Evolutionary conservation across 2,329 filamentous ascomycete genomes (phyloP).

Genomic region (Zelopaecilomyces penicillatus): DNA sequence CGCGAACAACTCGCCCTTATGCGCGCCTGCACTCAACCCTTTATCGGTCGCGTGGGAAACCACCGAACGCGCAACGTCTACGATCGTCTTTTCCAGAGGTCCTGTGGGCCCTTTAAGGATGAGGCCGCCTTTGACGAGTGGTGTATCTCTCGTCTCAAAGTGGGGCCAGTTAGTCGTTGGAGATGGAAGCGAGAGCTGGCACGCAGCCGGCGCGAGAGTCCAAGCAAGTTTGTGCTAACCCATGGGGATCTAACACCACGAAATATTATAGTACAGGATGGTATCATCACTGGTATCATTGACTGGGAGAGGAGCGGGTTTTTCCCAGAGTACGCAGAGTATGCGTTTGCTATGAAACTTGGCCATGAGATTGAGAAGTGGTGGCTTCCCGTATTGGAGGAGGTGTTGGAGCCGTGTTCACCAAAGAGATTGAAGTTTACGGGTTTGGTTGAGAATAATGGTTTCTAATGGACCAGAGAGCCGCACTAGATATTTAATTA

Average conservation of each 20-base stretch:
- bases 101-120: conserved; percentile 3
- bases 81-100: neutral
- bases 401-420: neutral
- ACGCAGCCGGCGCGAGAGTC: neutral
- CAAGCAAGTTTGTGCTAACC: conserved; percentile 6
- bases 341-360: neutral
- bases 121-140: conserved; percentile 2
- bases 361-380: neutral
- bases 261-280: neutral
- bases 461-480: too few relatives aligned
- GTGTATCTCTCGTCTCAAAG: conserved; percentile 1
- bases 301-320: conserved; percentile 3
- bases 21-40: conserved; percentile 3
- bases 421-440: neutral
- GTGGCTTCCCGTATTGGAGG: conserved; percentile 1
- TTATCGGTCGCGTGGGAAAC: conserved; percentile 1
- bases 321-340: conserved; percentile 1
- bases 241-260: conserved; percentile 4
- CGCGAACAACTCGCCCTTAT: conserved; percentile 2
- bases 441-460: neutral
- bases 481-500: too few relatives aligned
- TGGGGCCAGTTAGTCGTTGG: neutral
- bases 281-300: neutral
- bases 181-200: conserved; percentile 2
- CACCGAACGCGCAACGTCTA: conserved; percentile 1